A percentile compares a stretch with the other conserved stretches of the same genome.
Evolutionary conservation across 163 green algal species (phyloP).

Genomic region (Chlorella variabilis): DNA sequence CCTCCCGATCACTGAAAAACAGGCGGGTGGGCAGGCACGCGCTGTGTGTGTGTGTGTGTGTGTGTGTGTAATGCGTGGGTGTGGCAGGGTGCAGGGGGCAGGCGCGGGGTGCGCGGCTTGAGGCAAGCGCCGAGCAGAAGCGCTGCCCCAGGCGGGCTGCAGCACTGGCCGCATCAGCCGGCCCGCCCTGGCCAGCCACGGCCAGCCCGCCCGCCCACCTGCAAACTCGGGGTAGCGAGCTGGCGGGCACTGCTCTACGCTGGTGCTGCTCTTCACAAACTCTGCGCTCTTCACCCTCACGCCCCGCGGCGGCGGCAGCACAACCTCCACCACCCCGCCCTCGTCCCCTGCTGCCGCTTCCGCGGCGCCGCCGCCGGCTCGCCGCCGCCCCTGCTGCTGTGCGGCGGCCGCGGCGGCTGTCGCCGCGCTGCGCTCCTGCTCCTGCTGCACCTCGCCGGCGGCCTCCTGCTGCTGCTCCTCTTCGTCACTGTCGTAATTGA

Average conservation of each 20-base stretch:
- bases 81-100: too few relatives aligned
- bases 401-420: not conserved
- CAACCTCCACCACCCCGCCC: not conserved
- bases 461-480: conserved; percentile 7
- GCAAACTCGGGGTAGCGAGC: conserved; percentile 86
- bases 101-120: too few relatives aligned
- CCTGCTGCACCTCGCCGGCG: not conserved
- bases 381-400: not conserved
- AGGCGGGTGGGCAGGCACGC: not conserved
- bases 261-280: conserved; percentile 84
- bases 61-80: too few relatives aligned
- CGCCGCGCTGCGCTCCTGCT: not conserved
- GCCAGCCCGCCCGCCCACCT: not conserved
- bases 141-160: too few relatives aligned
- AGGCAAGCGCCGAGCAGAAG: too few relatives aligned
- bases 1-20: conserved; percentile 88
- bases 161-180: too few relatives aligned
- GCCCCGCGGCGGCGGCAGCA: conserved; percentile 30
- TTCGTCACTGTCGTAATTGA: conserved; percentile 45
- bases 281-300: conserved; percentile 64
- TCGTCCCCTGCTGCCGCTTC: not conserved
- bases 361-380: not conserved
- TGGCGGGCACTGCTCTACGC: conserved; percentile 79
- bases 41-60: not conserved
- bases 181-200: too few relatives aligned